These are phyloP conservation scores for Naganishia friedmannii DNA, from an alignment of 768 basidiomycete genomes.

Conservation along the genomic window DNA sequence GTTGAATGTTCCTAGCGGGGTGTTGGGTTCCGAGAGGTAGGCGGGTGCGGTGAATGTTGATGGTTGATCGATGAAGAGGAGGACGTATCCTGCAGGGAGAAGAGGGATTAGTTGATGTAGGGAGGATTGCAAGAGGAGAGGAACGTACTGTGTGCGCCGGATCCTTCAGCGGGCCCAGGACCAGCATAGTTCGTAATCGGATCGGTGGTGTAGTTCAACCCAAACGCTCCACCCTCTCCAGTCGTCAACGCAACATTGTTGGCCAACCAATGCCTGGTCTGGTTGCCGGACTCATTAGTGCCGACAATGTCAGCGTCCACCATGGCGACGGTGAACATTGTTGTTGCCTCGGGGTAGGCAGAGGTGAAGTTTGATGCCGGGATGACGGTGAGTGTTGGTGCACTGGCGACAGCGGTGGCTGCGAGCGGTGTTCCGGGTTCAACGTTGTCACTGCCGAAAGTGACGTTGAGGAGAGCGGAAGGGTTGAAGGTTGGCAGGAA, in stretches of 20 bases:
- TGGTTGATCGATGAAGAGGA: constrained; percentile 67
- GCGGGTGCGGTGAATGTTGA: constrained; percentile 63
- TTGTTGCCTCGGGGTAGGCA: not conserved
- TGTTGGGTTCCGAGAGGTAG: constrained; percentile 58
- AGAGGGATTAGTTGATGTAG: not conserved
- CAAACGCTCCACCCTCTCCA: constrained; percentile 10
- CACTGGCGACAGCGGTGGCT: constrained; percentile 28
- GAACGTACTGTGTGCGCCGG: constrained; percentile 61
- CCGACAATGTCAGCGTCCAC: constrained; percentile 71
- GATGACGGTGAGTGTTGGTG: constrained; percentile 60
- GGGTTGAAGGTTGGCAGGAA: constrained; percentile 65
- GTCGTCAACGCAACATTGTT: constrained; percentile 58
- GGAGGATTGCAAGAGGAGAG: not conserved
- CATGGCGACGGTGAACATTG: constrained; percentile 67
- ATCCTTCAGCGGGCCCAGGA: constrained; percentile 66
- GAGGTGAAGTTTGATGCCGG: constrained; percentile 59
- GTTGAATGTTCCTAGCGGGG: constrained; percentile 61
- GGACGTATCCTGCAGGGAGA: constrained; percentile 60
- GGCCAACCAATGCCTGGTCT: constrained; percentile 75
- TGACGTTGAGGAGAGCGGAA: constrained; percentile 59
- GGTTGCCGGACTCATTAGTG: constrained; percentile 54
- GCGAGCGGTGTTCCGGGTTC: constrained; percentile 1
- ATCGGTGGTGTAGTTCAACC: constrained; percentile 39
- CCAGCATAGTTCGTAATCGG: constrained; percentile 64
- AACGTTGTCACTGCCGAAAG: constrained; percentile 53